Base-by-base conservation (phyloP, 768 basidiomycete species). In the Tephrocybe sp. region DNA sequence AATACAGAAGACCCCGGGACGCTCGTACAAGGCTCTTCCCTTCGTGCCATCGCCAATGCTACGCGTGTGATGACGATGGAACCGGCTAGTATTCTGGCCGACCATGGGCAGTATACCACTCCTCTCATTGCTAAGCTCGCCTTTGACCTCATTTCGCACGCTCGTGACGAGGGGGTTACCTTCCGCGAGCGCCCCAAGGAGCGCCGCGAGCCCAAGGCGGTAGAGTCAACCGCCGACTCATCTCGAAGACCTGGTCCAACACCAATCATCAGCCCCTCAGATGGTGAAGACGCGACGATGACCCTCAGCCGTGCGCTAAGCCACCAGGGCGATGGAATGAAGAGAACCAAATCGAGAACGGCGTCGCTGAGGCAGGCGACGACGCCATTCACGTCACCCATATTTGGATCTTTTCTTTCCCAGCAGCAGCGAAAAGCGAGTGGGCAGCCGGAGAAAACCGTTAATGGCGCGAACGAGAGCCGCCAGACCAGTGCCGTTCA, bases 51-150 rank as follows among this genome's bases (percentile, higher is more conserved):
- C 48, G 79, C 81, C 15, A 85, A 92, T 48, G 90, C 91, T 1
- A 93, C 87, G 1, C 82, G 91, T 3, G 86, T 93, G n/a, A 92
- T 93, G 90, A 88, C 88, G 0, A 76, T 82, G 2, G 89, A 89
- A 58, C 79, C 90, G 0, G 72, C 78, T 11, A 90, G 88, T 57
- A 81, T 93, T 50, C 77, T 93, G 9, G 77, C 79, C 0, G 86
- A 92, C 64, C 78, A 83, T 51, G 89, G 87, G 0, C 71, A 65
- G 3, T 88, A 87, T 9, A 83, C 85, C 0, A 73, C 79, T 7
- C 70, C 76, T 0, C 69, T 88, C n/a, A 73, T 93, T 32, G 76
- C 79, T 1, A 66, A 67, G 23, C 73, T 90, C 2, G 90, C 91
- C 0, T 71, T 87, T 50, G 78, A 81, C 34, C 78, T 93, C 12